These are phyloP conservation scores for Pseudogymnoascus sp. DNA, from an alignment of 2,329 filamentous ascomycete genomes.

Conservation along the genomic window DNA sequence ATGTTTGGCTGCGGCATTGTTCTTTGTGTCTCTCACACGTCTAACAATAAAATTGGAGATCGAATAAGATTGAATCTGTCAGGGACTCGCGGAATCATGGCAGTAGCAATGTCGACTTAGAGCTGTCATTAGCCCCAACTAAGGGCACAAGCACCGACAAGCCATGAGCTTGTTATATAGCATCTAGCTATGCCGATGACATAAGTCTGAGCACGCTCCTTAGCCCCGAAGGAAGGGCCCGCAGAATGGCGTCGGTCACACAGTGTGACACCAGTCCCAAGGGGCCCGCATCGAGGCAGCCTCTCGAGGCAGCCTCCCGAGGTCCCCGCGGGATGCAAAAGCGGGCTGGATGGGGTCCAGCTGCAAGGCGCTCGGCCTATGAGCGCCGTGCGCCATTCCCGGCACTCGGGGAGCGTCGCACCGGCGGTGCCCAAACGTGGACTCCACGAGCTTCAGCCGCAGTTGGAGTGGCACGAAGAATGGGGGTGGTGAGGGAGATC, in stretches of 20 bases:
- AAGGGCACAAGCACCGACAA: constrained; percentile 2
- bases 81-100: background rate
- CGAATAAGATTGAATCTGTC: background rate
- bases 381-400: background rate
- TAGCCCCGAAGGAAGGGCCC: constrained; percentile 3
- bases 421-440: constrained; percentile 1
- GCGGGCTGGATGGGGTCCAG: constrained; percentile 5
- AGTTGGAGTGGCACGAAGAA: constrained; percentile 2
- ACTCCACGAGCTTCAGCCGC: constrained; percentile 5
- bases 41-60: background rate
- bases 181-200: background rate
- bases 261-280: constrained; percentile 3
- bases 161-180: constrained; percentile 2
- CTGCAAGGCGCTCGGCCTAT: background rate
- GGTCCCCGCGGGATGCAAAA: constrained; percentile 4
- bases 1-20: constrained; percentile 39
- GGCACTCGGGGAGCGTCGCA: background rate
- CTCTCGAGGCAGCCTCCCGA: constrained; percentile 3
- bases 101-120: background rate
- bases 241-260: constrained; percentile 1
- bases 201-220: background rate
- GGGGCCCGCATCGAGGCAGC: background rate
- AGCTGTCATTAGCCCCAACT: background rate
- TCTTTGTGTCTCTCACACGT: background rate
- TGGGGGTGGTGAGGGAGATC: background rate